Base-by-base conservation (phyloP, 345 rosid species). In the Angophora floribunda region DNA sequence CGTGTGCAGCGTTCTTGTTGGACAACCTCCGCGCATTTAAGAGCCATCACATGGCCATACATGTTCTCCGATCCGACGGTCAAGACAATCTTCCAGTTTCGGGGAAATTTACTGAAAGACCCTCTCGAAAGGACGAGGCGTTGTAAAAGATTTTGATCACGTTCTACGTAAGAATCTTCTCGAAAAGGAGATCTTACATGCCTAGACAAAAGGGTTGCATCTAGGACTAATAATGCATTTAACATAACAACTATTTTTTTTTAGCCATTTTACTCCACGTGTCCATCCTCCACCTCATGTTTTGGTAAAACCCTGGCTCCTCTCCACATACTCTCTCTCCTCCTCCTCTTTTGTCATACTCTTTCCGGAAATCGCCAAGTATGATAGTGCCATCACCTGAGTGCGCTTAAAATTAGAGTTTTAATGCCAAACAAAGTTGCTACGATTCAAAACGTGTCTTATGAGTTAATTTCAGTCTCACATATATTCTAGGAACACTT, bases 61-160 rank as follows among this genome's bases (percentile, higher is more conserved):
- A 36, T 9, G 82, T 75, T 17, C 47, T 75, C 82, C 49, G 4
- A 36, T 75, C 82, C 14, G 4, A 9, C 49, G 82, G 26, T 75
- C 47, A 3, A 36, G 47, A 32, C 5, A 9, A 36, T 32, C 80
- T 32, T 36, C 80, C 24, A 3, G 80, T 22, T 17, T 45, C 45
- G 4, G 32, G 24, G 24, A 12, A 32, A n/a, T 61, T 59, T 28
- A 11, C 65, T 13, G 65, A 59, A 59, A 59, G 65, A 59, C 30
- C 24, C 75, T n/a, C 9, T 63, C 9, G 1, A 63, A 63, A 61
- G 15, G 32, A 28, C 67, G 32, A 61, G 16, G 67, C 30, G 67
- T 13, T 0, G 36, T n/a, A 13, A 0, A 0, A 63, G 70, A 0
- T 63, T 2, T 1, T 13, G 75, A 63, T 63, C 9, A 52, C 55